Percentiles rank a stretch among this genome's conserved stretches.
Conservation (phyloP, 352 stramenopile genomes). For the Pythium brachiatum region DNA sequence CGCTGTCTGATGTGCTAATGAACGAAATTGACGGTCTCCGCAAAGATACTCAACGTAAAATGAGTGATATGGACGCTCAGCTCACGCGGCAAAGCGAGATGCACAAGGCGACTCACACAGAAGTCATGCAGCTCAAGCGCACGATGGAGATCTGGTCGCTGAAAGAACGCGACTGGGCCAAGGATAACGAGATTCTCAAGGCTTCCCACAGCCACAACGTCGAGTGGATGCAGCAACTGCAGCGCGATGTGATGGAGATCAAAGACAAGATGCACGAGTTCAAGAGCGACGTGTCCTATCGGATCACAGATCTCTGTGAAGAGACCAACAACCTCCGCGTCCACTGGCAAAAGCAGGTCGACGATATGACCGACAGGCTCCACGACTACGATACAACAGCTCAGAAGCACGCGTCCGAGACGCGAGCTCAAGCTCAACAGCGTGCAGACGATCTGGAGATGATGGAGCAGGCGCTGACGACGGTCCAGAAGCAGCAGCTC, state of each 20-base stretch:
- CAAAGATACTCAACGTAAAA: conserved; percentile 60
- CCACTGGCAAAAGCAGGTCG: conserved; percentile 72
- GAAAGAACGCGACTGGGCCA: conserved; percentile 83
- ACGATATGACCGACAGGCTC: conserved; percentile 58
- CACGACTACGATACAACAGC: conserved; percentile 47
- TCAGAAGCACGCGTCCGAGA: conserved; percentile 43
- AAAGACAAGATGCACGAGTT: conserved; percentile 76
- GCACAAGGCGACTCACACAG: conserved; percentile 56
- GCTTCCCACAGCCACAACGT: conserved; percentile 77
- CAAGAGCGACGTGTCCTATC: conserved; percentile 48
- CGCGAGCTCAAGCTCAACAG: conserved; percentile 46
- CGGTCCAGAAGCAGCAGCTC: conserved; percentile 64
- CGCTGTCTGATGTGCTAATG: conserved; percentile 76
- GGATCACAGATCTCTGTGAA: conserved; percentile 56
- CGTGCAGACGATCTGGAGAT: conserved; percentile 67
- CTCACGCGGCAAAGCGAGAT: conserved; percentile 53
- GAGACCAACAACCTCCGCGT: conserved; percentile 62
- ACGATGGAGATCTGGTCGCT: conserved; percentile 76
- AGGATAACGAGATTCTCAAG: conserved; percentile 86
- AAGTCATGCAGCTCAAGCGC: conserved; percentile 73
- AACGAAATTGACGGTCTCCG: conserved; percentile 66
- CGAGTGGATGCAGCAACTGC: conserved; percentile 86
- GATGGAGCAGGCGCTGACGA: conserved; percentile 70
- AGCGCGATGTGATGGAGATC: conserved; percentile 75
- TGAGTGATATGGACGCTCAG: conserved; percentile 59